Base-by-base conservation (phyloP, 1,284 basidiomycete genomes). In the Cerrena zonata region DNA sequence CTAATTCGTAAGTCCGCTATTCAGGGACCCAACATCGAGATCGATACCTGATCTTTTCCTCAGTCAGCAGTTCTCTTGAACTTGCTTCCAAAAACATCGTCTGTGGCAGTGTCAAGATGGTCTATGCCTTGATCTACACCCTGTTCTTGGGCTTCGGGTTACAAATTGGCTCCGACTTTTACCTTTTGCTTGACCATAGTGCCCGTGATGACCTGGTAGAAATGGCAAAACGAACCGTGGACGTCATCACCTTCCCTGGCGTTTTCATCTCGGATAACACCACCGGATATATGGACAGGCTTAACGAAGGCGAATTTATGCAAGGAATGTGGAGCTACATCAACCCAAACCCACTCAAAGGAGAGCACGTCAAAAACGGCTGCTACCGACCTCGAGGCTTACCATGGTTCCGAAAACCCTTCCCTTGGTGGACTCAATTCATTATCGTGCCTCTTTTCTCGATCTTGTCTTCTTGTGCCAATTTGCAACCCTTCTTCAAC, bases 141-240 rank as follows among this genome's bases (percentile, higher is more conserved):
- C 73, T 93, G n/a, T 92, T 92, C 66, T 68, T 93, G 25, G 91
- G 91, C 1, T 94, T 94, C 65, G 90, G 90, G 48, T 77, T 94
- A 45, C 87, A 91, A 55, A 89, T 94, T 53, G 91, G 91, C 34
- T 91, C 86, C 3, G 91, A 94, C 62, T 70, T 93, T 21, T 94
- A 85, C 62, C 83, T 91, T 50, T 75, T 93, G 22, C 72, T 93
- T 52, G 90, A 93, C 62, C 78, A 71, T 1, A 58, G 65, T 1
- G 78, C 80, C 15, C 79, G 85, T 18, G 68, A 67, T 39, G 70
- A 75, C 24, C 74, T 88, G 13, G 67, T 77, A 21, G 66, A 70
- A 15, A 69, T 87, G 15, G 73, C 79, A 18, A 69, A 73, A 2
- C 76, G 70, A 37, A 69, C 71, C 2, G 71, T 75, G 7, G 66